Percentiles rank a stretch among this genome's conserved stretches.
These are phyloP conservation scores for Solanum microdontum DNA, from an alignment of 257 asterid genomes.

Conservation along the genomic window DNA sequence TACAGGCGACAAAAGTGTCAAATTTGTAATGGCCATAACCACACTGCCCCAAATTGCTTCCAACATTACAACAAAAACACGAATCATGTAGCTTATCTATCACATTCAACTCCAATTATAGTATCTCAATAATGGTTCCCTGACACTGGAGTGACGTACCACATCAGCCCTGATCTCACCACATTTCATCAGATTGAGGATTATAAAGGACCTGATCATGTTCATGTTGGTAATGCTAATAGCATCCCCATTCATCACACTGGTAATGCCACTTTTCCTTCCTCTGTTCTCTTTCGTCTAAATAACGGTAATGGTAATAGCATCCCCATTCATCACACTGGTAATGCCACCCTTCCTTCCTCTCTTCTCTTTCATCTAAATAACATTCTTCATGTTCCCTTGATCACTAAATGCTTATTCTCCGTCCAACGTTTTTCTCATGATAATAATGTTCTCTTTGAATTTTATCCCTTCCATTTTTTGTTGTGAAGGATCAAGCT, in stretches of 20 bases:
- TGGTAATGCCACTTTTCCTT: too few species aligned
- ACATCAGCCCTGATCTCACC: not conserved
- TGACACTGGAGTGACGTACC: not conserved
- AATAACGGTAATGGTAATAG: not conserved
- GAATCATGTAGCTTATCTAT: not conserved
- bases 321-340: not conserved
- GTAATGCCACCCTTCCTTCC: not conserved
- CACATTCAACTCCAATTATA: not conserved
- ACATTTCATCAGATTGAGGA: too few species aligned
- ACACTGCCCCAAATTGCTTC: not conserved
- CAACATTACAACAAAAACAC: too few species aligned
- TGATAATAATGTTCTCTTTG: too few species aligned
- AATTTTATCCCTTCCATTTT: not conserved
- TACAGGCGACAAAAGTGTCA: not conserved
- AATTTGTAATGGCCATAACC: not conserved
- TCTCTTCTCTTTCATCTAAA: not conserved
- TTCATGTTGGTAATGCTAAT: not conserved
- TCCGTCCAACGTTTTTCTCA: not conserved
- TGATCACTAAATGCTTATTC: not conserved
- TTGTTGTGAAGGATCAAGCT: not conserved
- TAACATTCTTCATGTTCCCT: not conserved
- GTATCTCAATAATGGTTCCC: not conserved
- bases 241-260: not conserved
- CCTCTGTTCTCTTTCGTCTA: not conserved
- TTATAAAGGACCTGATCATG: not conserved